A percentile compares a stretch with the other conserved stretches of the same genome.
phyloP scores from a whole-genome alignment of 768 basidiomycete species.

The Pleurotus tuoliensis region DNA sequence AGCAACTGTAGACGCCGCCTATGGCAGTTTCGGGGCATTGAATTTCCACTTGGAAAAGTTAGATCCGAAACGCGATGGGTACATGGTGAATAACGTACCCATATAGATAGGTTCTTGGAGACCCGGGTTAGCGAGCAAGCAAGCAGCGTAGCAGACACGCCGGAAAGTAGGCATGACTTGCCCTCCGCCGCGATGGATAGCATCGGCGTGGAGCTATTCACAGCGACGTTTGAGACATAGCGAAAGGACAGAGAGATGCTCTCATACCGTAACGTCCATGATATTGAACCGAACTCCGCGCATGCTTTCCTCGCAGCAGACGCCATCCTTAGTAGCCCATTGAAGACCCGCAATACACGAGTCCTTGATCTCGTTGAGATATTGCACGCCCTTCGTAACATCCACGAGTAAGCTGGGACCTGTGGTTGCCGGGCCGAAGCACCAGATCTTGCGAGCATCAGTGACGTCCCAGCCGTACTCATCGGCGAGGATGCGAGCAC shows the following conservation, averaged over 20 bases:
- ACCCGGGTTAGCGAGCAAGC: conserved; percentile 84
- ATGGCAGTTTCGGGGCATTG: conserved; percentile 97
- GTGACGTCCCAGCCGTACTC: conserved; percentile 99
- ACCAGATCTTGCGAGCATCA: conserved; percentile 99
- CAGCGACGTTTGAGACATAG: not conserved
- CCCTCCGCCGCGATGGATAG: conserved; percentile 99
- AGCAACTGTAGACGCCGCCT: conserved; percentile 90
- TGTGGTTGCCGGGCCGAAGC: conserved; percentile 97
- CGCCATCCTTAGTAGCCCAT: conserved; percentile 99
- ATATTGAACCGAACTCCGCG: conserved; percentile 96
- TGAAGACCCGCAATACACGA: conserved; percentile 99
- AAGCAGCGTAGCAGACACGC: conserved; percentile 94
- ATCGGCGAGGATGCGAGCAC: conserved; percentile 94
- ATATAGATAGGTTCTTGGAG: conserved; percentile 97
- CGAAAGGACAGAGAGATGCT: not conserved
- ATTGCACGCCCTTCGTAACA: conserved; percentile 98
- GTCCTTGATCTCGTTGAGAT: conserved; percentile 99
- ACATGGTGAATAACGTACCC: conserved; percentile 38
- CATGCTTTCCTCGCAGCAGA: conserved; percentile 96
- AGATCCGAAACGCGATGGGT: not conserved
- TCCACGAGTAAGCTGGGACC: conserved; percentile 97
- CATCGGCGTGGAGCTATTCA: conserved; percentile 87
- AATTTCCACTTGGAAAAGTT: conserved; percentile 71
- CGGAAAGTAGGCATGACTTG: conserved; percentile 97
- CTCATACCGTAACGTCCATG: conserved; percentile 81